Percentiles rank a stretch among this genome's conserved stretches.
Evolutionary conservation across 768 basidiomycete species (phyloP).

Genomic region (Cantharellus cinnabarinus): DNA sequence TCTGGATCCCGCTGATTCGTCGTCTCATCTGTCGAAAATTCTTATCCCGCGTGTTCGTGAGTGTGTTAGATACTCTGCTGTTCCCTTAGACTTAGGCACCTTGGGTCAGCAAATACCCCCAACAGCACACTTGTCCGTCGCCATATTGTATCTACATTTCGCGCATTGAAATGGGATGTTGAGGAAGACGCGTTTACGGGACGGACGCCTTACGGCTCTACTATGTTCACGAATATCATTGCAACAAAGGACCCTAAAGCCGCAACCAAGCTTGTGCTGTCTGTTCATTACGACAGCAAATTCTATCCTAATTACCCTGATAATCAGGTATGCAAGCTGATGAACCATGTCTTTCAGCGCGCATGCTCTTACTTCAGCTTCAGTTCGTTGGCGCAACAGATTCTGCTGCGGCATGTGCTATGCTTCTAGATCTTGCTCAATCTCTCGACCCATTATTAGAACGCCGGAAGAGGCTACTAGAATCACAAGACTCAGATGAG

Average conservation of each 20-base stretch:
- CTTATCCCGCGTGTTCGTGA: constrained; percentile 67
- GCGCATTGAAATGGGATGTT: constrained; percentile 63
- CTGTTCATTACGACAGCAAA: constrained; percentile 91
- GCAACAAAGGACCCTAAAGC: constrained; percentile 89
- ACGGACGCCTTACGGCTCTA: constrained; percentile 61
- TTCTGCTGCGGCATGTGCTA: constrained; percentile 85
- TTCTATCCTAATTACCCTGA: constrained; percentile 50
- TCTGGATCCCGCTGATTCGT: constrained; percentile 41
- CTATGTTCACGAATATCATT: constrained; percentile 72
- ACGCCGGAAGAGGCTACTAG: constrained; percentile 31
- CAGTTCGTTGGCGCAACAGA: constrained; percentile 97
- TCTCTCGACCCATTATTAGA: constrained; percentile 54
- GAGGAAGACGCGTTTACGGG: constrained; percentile 69
- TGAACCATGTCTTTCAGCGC: constrained; percentile 4
- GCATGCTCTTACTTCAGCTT: constrained; percentile 4
- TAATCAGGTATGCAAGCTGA: constrained; percentile 38
- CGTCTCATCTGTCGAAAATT: constrained; percentile 61
- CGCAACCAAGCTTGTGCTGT: constrained; percentile 55
- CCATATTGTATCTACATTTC: constrained; percentile 56
- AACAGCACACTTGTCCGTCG: constrained; percentile 68
- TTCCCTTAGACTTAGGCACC: not conserved
- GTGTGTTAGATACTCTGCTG: constrained; percentile 13
- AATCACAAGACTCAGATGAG: constrained; percentile 31
- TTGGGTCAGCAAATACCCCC: constrained; percentile 36
- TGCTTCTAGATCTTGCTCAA: constrained; percentile 85